Evolutionary conservation across 371 early-diverging fungal species (phyloP).

Genomic region (Rhizopus stolonifer): DNA sequence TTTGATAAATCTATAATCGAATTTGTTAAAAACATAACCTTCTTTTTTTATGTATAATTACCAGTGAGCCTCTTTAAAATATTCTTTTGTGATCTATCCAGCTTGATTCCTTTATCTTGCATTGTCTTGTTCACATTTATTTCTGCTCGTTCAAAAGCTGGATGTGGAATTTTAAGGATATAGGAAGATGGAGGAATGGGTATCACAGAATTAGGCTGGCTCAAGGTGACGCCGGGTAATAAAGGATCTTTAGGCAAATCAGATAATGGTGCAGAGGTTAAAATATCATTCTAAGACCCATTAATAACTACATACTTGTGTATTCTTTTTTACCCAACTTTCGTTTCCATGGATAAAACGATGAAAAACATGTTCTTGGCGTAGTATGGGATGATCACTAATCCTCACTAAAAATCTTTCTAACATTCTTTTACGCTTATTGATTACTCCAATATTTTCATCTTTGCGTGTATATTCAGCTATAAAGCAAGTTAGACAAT

Average conservation of each 20-base stretch:
- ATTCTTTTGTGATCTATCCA: conserved; percentile 64
- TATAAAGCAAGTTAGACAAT: conserved; percentile 19
- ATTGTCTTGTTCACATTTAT: conserved; percentile 62
- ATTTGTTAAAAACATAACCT: neutral
- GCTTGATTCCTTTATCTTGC: conserved; percentile 49
- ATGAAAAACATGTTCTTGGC: conserved; percentile 85
- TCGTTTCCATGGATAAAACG: conserved; percentile 75
- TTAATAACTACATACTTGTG: too few species aligned
- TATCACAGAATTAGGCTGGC: conserved; percentile 20
- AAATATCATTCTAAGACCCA: conserved; percentile 11
- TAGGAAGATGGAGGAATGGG: conserved; percentile 49
- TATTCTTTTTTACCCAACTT: conserved; percentile 49
- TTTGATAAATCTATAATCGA: conserved; percentile 45
- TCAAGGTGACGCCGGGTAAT: conserved; percentile 23
- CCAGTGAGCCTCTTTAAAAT: conserved; percentile 60
- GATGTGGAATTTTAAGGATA: conserved; percentile 62
- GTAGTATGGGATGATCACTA: conserved; percentile 79
- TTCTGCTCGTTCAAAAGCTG: conserved; percentile 67
- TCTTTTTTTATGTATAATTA: conserved; percentile 13
- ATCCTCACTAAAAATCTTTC: conserved; percentile 86
- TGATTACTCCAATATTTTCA: conserved; percentile 81
- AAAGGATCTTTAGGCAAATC: conserved; percentile 63
- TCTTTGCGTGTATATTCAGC: conserved; percentile 85
- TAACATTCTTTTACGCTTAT: conserved; percentile 86
- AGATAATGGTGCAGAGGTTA: conserved; percentile 50